Conservation (phyloP, 257 asterid species). For the Nicotiana knightiana region DNA sequence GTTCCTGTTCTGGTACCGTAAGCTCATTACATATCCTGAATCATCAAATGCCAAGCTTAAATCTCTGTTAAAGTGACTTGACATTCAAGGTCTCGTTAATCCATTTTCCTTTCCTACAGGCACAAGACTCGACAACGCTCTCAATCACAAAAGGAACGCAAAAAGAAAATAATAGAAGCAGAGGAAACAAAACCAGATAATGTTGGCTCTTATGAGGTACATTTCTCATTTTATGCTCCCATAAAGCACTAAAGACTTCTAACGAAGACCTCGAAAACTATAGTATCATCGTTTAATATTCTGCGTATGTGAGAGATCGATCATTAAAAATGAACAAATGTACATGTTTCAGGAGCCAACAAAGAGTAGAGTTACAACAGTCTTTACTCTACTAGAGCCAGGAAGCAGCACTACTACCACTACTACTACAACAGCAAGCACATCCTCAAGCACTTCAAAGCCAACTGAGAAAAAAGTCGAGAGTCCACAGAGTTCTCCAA, state of each 20-base stretch:
- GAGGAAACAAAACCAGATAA: conserved; percentile 29
- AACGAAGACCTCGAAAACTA: background rate
- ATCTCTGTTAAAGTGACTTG: background rate
- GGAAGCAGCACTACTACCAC: conserved; percentile 42
- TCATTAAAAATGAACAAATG: background rate
- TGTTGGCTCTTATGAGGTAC: conserved; percentile 32
- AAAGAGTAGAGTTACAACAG: conserved; percentile 31
- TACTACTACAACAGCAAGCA: conserved; percentile 28
- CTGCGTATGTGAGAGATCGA: background rate
- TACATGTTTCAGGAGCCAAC: conserved; percentile 28
- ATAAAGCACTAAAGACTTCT: background rate
- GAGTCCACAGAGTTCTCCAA: conserved; percentile 22
- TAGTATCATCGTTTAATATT: background rate
- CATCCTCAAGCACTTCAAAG: conserved; percentile 40
- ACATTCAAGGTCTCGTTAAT: background rate
- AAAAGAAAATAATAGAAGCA: conserved; percentile 25
- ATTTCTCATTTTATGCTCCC: background rate
- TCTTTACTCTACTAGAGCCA: conserved; percentile 38
- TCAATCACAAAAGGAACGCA: conserved; percentile 37
- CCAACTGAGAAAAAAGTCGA: conserved; percentile 20
- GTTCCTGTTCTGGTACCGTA: background rate
- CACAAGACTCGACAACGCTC: conserved; percentile 47
- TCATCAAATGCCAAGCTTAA: background rate
- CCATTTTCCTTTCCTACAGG: conserved; percentile 16
- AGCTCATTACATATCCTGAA: background rate